A percentile compares a stretch with the other conserved stretches of the same genome.
Conservation (phyloP, 2,329 filamentous ascomycete genomes). For the Colletotrichum shisoi region DNA sequence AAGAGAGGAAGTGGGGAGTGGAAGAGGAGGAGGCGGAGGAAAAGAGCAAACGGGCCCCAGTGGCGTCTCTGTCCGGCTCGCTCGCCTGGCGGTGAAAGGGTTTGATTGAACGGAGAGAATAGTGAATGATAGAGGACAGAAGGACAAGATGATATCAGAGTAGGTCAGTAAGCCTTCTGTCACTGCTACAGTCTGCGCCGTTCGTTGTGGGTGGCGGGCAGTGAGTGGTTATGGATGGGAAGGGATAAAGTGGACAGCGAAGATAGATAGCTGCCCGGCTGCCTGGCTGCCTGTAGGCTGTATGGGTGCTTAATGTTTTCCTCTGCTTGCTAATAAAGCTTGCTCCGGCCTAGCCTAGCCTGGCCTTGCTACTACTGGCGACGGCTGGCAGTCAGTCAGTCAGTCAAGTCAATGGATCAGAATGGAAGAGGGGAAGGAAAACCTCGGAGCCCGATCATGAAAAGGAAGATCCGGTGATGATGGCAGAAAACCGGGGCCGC, state of each 20-base stretch:
- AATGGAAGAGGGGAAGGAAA: constrained; percentile 3
- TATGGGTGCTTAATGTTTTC: background rate
- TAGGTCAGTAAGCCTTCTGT: background rate
- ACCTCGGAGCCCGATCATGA: constrained; percentile 1
- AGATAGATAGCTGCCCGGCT: too few relatives aligned
- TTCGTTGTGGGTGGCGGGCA: background rate
- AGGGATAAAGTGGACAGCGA: background rate
- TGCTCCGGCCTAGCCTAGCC: background rate
- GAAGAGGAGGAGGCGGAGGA: background rate
- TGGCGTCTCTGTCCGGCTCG: background rate
- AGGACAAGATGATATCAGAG: background rate
- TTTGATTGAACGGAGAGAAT: background rate
- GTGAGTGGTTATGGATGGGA: background rate
- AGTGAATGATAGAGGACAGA: background rate
- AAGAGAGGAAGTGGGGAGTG: constrained; percentile 5
- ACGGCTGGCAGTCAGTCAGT: background rate
- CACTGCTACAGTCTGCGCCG: background rate
- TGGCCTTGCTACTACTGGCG: background rate
- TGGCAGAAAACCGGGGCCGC: constrained; percentile 38
- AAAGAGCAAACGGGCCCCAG: constrained; percentile 10
- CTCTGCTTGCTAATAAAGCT: background rate
- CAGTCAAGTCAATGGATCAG: background rate
- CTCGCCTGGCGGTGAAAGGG: background rate
- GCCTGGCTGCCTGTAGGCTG: too few relatives aligned
- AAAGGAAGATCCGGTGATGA: constrained; percentile 29